Conservation (phyloP, 192 early-diverging fungal genomes). For the Helicostylum pulchrum region DNA sequence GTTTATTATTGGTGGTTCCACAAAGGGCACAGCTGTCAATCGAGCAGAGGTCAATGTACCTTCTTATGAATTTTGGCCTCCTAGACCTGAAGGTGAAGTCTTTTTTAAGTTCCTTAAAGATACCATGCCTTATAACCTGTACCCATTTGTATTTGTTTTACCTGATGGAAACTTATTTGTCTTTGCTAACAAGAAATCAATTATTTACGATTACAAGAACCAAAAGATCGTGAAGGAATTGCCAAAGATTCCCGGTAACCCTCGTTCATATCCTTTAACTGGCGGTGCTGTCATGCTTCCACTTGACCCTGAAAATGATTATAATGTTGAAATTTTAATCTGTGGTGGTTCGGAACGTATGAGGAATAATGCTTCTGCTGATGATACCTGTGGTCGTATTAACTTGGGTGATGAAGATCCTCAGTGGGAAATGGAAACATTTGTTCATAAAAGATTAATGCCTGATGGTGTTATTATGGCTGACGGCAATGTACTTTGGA, state of each 20-base stretch:
- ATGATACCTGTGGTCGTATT: constrained; percentile 46
- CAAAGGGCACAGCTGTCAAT: constrained; percentile 42
- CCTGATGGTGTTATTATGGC: constrained; percentile 45
- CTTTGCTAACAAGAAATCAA: constrained; percentile 51
- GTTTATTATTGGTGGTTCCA: constrained; percentile 56
- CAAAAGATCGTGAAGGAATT: constrained; percentile 33
- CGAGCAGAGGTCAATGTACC: constrained; percentile 44
- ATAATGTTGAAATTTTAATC: constrained; percentile 51
- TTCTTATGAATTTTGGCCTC: constrained; percentile 39
- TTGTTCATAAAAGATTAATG: constrained; percentile 46
- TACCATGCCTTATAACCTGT: constrained; percentile 42
- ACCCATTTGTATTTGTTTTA: constrained; percentile 48
- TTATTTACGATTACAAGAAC: constrained; percentile 47
- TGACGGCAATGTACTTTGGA: constrained; percentile 47
- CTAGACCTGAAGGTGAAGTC: constrained; percentile 31
- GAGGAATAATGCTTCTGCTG: constrained; percentile 29
- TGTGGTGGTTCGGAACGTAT: constrained; percentile 53
- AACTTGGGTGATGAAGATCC: constrained; percentile 36
- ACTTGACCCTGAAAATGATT: constrained; percentile 52
- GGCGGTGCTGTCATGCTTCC: constrained; percentile 54
- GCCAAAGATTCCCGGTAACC: constrained; percentile 44
- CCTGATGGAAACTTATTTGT: constrained; percentile 51
- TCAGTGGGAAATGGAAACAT: constrained; percentile 49
- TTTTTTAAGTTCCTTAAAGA: constrained; percentile 40
- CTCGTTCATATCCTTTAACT: constrained; percentile 55